Base-by-base conservation (phyloP, 345 rosid genomes). In the Lepidium didymum region DNA sequence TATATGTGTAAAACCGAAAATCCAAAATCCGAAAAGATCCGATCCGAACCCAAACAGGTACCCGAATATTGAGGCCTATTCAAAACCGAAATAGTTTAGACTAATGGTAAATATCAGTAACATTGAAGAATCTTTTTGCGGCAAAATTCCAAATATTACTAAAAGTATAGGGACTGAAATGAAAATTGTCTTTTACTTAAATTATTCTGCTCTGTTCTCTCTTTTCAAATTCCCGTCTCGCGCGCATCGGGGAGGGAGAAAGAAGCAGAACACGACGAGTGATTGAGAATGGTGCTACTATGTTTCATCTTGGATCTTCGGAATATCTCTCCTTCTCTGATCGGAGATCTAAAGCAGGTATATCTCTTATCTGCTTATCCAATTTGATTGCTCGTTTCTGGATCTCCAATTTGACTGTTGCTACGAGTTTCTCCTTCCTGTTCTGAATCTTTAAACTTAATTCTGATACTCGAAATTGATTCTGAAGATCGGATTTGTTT, bases 271-370 rank as follows among this genome's bases (percentile, higher is more conserved):
- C 13, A 51, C 31, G 64, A 60, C 38, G 68, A 61, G 10, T 57
- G 63, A 68, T 15, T 41, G 61, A 88, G 55, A 66, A 91, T 90
- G 96, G 93, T 79, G 67, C 73, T 80, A 7, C 11, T 86, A 23
- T 92, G 91, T 53, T 89, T 86, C 79, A 81, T 87, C 59, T 68
- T 86, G 81, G 96, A 92, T 84, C 75, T 92, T 36, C 83, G 87
- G 0, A 74, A 77, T 75, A 75, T 90, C n/a, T 64, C 90, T 43
- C 86, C 87, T 71, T 62, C 86, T 55, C 69, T 80, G 71, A 82
- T 87, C 34, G 76, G 65, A 63, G 81, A 85, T 66, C 62, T 90
- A 40, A 84, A 90, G 80, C 91, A 92, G 91, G 96, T 88, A 46
- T 44, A 38, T 65, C 58, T 70, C 55, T 34, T 42, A 25, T 61